Evolutionary conservation across 2,329 filamentous ascomycete genomes (phyloP).

Genomic region (Colletotrichum trifolii): DNA sequence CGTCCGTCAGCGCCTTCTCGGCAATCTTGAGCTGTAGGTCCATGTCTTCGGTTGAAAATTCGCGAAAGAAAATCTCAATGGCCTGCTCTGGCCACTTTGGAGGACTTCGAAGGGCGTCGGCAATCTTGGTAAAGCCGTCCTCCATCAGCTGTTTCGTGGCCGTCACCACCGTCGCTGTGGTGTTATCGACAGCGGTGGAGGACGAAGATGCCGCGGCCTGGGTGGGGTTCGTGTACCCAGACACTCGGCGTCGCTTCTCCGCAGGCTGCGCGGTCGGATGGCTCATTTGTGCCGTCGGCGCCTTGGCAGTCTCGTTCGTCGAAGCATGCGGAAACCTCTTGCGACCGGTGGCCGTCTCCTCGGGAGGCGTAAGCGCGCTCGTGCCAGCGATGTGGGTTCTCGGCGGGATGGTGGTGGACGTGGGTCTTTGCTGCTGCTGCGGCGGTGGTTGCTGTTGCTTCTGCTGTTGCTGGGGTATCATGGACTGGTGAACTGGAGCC

Average conservation of each 20-base stretch:
- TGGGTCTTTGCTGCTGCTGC: constrained; percentile 40
- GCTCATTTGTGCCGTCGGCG: constrained; percentile 34
- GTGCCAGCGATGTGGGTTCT: constrained; percentile 52
- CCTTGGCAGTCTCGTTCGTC: constrained; percentile 29
- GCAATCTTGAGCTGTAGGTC: constrained; percentile 70
- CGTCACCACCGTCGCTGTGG: constrained; percentile 37
- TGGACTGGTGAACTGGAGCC: constrained; percentile 37
- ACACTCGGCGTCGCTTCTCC: constrained; percentile 51
- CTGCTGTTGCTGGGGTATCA: constrained; percentile 39
- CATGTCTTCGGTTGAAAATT: constrained; percentile 67
- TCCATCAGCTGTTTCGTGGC: constrained; percentile 46
- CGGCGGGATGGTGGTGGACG: constrained; percentile 51
- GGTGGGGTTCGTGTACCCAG: constrained; percentile 39
- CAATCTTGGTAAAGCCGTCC: constrained; percentile 47
- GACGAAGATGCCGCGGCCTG: constrained; percentile 21
- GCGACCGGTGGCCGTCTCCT: constrained; percentile 58
- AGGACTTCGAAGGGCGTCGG: constrained; percentile 54
- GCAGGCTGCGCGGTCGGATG: constrained; percentile 29
- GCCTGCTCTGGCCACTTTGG: constrained; percentile 67
- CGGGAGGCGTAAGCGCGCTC: constrained; percentile 65
- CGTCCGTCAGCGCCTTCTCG: constrained; percentile 67
- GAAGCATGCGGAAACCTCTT: constrained; percentile 51
- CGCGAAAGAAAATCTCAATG: constrained; percentile 68
- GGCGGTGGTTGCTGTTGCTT: constrained; percentile 37
- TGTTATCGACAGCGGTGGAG: constrained; percentile 46